Evolutionary conservation across 306 rosid genomes (phyloP), one percentile per base, ranked within the genome.

Genomic region (Cotoneaster glaucophyllus): DNA sequence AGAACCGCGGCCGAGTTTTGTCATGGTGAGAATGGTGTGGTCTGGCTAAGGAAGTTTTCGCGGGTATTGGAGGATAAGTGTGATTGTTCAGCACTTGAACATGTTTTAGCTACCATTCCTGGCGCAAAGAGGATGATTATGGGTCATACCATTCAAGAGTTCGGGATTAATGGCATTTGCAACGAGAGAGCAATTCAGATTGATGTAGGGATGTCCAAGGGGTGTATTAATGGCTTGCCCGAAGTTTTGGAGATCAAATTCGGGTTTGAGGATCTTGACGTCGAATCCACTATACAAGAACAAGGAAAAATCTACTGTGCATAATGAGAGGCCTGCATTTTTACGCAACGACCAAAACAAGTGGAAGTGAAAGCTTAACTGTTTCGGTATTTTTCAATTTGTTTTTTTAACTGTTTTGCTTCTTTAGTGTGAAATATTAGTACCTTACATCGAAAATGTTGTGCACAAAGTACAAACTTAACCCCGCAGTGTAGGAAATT

Each of bases 61-160:
- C 34, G 83, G 4, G 92, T 81, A 73, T 74, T 64, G 25, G 90
- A 85, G 0, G 50, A 54, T 63, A 82, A 82, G 22, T 94, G 98
- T 11, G 97, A 94, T 62, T 94, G 97, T 79, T 69, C 88, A 15
- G 75, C 88, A 15, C 87, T 94, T 12, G 93, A 92, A 77, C 95
- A 88, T 72, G 96, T 90, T 74, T 85, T 94, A 6, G 69, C 85
- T 3, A 94, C 97, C 4, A 78, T 94, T 63, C 98, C 97, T 0
- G 97, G 97, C 12, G 95, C 79, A 24, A 94, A 86, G 87, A 90
- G 97, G 77, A 88, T 94, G 98, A 84, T 94, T 31, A 90, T 94
- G 97, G 97, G n/a, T n/a, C n/a, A n/a, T n/a, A n/a, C n/a, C n/a
- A n/a, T n/a, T n/a, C n/a, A n/a, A n/a, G n/a, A n/a, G n/a, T n/a